Base-by-base conservation (phyloP, 2,329 filamentous ascomycete species). In the Botrytis byssoidea region DNA sequence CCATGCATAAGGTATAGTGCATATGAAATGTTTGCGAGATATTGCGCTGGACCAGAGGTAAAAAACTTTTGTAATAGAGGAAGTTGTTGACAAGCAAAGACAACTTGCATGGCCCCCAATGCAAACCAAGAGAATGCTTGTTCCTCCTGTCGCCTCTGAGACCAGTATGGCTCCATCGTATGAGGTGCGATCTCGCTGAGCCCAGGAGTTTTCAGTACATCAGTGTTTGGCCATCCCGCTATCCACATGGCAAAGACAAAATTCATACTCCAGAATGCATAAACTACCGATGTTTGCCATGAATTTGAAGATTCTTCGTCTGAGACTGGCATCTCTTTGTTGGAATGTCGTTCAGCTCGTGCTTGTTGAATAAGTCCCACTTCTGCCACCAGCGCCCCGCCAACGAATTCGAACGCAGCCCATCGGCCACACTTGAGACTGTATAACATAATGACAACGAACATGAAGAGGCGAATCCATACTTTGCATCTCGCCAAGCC, bases 1-100 rank as follows among this genome's bases (percentile, higher is more conserved):
- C 88, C 88, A 77, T 90, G 88, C 40, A 87, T 84, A 12, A 90
- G 83, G 76, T 90, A 90, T 4, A 90, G 82, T 4, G 88, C 85
- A 75, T 86, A 90, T 72, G 86, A 88, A 74, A 89, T 86, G 40
- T 84, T 84, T 16, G 85, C 88, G 32, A 88, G 84, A 78, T 90
- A 90, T 76, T 88, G 87, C 22, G 86, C 85, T 16, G 87, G 75
- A 0, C 81, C 79, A 6, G 83, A 83, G 69, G 85, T 85, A 77
- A 89, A 87, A 46, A 85, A 83, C 7, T 77, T 78, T 73, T 84
- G 84, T 69, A 85, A 75, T 69, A 74, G 77, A 48, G 75, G 77
- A 51, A 85, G 75, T 64, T 84, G 83, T 37, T 83, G 79, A 42
- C 76, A 79, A 1, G 78, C 78, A 14, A 75, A 68, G 2, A 81